phyloP scores from a whole-genome alignment of 495 filamentous ascomycete genomes.

The Neurospora sp. region DNA sequence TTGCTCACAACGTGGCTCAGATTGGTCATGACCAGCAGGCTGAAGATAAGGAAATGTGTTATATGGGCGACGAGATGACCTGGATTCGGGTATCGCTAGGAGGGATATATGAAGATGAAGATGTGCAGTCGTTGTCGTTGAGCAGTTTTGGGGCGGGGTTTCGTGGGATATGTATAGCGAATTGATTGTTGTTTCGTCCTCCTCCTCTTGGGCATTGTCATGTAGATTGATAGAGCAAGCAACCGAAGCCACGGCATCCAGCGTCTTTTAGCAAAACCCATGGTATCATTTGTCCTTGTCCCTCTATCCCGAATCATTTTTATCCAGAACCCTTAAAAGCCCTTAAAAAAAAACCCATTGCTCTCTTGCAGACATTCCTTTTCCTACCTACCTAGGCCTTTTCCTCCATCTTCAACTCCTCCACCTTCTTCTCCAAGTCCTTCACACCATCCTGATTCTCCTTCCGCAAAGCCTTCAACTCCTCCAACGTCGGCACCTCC shows the following conservation, averaged over 20 bases:
- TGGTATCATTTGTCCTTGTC: not conserved
- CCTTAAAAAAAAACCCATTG: not conserved
- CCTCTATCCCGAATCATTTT: not conserved
- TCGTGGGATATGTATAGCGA: not conserved
- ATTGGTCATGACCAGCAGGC: no score
- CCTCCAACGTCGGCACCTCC: slow-evolving; percentile 33
- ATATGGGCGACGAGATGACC: no score
- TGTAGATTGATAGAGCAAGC: not conserved
- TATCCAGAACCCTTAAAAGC: not conserved
- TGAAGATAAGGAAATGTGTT: no score
- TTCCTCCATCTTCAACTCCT: not conserved
- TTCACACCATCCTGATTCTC: no score
- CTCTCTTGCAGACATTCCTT: not conserved
- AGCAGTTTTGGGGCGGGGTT: no score
- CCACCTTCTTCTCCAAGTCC: not conserved
- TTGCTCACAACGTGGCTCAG: no score
- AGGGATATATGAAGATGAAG: no score
- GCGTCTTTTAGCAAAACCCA: not conserved
- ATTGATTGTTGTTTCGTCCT: not conserved
- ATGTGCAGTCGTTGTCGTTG: no score
- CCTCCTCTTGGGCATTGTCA: not conserved
- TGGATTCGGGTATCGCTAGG: no score
- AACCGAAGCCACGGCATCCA: not conserved
- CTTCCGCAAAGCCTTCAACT: slow-evolving; percentile 39
- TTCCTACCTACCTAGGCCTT: not conserved